Base-by-base conservation (phyloP, 116 monocot species). In the Dioscorea cayenensis region DNA sequence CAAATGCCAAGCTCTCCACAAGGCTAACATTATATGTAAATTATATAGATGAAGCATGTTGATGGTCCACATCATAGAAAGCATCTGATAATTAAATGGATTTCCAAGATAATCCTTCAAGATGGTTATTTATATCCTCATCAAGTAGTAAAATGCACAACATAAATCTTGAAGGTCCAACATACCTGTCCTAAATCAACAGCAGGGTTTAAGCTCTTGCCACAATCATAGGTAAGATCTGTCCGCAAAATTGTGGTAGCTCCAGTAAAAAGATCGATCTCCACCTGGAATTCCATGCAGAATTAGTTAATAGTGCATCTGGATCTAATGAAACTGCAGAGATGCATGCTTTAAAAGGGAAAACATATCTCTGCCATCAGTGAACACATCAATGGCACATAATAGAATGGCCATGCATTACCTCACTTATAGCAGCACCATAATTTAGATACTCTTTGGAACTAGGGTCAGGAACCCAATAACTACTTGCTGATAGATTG, bases 161-260 rank as follows among this genome's bases (percentile, higher is more conserved):
- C 6, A 55, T 1, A 18, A 55, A 62, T 62, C 12, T 62, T 27
- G 2, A 62, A 62, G 49, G n/a, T 68, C 60, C 18, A 60, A 61
- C 62, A 68, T 74, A 95, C 95, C 95, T 95, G 95, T 60, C 95
- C 95, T 63, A 95, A 77, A 77, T 95, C 95, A 21, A 92, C 87
- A 20, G 95, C 95, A 63, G 95, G 92, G 71, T 95, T 95, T 51
- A 95, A 79, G 72, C 95, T 95, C 78, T 82, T 80, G 10, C 95
- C 95, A 80, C 95, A 92, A 55, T 95, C 95, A 72, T 95, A 95
- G 6, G 68, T 82, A 37, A 95, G 75, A 80, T 95, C 89, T 35
- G 87, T 80, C 32, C 68, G 71, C 72, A 95, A 78, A 79, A 95
- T 90, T 32, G 63, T 82, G 19, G 83, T 83, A 22, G 81, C 82